Evolutionary conservation across 2,329 filamentous ascomycete genomes (phyloP).

Genomic region (Lecanoromycetidae sp.): DNA sequence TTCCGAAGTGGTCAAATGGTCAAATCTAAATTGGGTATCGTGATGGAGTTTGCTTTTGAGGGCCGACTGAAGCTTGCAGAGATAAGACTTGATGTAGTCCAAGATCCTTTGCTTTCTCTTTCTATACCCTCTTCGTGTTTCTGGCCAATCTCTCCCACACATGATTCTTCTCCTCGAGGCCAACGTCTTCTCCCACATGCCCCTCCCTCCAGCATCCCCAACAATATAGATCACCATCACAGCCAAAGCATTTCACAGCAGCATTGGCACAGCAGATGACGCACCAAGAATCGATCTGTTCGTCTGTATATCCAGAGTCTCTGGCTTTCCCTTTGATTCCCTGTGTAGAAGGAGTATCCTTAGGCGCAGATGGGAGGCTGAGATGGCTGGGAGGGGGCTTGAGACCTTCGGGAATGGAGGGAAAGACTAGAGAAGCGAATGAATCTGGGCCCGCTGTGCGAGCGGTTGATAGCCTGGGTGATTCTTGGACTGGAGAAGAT

Average conservation of each 20-base stretch:
- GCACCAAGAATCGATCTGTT: conserved; percentile 67
- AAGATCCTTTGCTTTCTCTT: no score
- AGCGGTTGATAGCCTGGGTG: conserved; percentile 7
- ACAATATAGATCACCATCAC: conserved; percentile 63
- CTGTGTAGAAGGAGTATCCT: conserved; percentile 27
- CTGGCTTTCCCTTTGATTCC: conserved; percentile 27
- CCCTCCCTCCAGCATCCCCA: conserved; percentile 69
- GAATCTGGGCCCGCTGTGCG: conserved; percentile 12
- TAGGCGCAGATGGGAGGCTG: conserved; percentile 36
- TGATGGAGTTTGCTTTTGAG: no score
- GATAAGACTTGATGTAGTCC: no score
- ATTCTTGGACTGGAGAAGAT: background rate
- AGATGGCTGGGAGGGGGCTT: conserved; percentile 7
- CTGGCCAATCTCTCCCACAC: conserved; percentile 44
- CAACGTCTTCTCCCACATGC: conserved; percentile 57
- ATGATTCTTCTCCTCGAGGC: conserved; percentile 59
- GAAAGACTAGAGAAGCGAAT: conserved; percentile 19
- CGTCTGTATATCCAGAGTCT: conserved; percentile 44
- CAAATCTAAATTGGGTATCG: no score
- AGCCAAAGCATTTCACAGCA: conserved; percentile 59
- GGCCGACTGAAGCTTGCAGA: no score
- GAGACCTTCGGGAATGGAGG: conserved; percentile 22
- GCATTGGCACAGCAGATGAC: conserved; percentile 72
- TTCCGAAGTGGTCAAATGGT: no score
- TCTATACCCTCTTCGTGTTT: background rate